A percentile compares a stretch with the other conserved stretches of the same genome.
Evolutionary conservation across 208 protist genomes (phyloP).

Genomic region (Porcisia deanei): DNA sequence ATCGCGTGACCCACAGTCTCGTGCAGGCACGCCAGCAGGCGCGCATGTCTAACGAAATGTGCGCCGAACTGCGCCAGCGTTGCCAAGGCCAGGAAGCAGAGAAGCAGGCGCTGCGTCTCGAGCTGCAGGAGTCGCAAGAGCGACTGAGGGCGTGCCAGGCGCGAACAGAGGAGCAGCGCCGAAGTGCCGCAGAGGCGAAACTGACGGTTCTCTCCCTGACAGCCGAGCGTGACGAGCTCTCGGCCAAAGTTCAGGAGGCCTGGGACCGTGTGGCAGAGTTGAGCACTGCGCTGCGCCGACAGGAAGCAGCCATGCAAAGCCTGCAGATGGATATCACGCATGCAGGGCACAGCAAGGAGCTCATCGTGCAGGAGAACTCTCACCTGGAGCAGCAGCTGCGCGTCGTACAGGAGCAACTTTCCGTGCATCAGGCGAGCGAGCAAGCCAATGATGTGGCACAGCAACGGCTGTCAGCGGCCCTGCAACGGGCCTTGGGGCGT

Average conservation of each 20-base stretch:
- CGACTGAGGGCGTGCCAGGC: slow-evolving; percentile 30
- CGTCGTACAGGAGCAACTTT: slow-evolving; percentile 6
- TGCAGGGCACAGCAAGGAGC: slow-evolving; percentile 4
- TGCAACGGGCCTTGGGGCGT: slow-evolving; percentile 15
- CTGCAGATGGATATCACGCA: slow-evolving; percentile 30
- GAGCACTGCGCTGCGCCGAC: slow-evolving; percentile 22
- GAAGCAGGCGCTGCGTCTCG: slow-evolving; percentile 25
- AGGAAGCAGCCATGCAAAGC: slow-evolving; percentile 25
- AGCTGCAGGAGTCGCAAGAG: slow-evolving; percentile 42
- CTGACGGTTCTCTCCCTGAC: slow-evolving; percentile 39
- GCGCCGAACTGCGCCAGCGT: slow-evolving; percentile 16
- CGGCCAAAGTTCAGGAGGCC: slow-evolving; percentile 54
- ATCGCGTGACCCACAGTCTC: slow-evolving; percentile 14
- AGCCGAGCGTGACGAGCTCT: slow-evolving; percentile 67
- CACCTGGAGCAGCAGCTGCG: slow-evolving; percentile 16
- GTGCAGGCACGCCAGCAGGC: slow-evolving; percentile 19
- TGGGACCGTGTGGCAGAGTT: slow-evolving; percentile 56
- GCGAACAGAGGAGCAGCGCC: slow-evolving; percentile 42
- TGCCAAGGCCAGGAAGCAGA: slow-evolving; percentile 30
- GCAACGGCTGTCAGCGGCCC: slow-evolving; percentile 10
- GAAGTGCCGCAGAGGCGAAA: slow-evolving; percentile 37
- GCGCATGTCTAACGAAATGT: slow-evolving; percentile 8
- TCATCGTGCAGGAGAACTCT: slow-evolving; percentile 28
- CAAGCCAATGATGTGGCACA: neutral
- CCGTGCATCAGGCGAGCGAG: neutral